Evolutionary conservation across 768 basidiomycete genomes (phyloP).

Genomic region (Podaxis sp.): DNA sequence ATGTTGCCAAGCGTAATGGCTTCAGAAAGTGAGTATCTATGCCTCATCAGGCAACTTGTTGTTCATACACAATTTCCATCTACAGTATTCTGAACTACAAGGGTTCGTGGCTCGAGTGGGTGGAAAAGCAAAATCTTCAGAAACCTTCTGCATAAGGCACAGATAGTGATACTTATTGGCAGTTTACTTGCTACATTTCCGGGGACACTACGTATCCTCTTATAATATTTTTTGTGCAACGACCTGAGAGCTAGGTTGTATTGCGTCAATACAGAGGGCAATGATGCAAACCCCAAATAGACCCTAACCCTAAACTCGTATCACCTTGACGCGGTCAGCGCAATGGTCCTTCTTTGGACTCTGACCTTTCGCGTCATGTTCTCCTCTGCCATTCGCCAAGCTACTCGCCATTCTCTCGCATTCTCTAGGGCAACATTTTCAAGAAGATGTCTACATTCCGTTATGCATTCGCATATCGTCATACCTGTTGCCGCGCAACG

Average conservation of each 20-base stretch:
- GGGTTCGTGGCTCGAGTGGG: constrained; percentile 90
- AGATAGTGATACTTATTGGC: neutral
- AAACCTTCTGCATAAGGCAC: constrained; percentile 4
- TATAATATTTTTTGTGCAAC: neutral
- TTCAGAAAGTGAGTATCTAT: constrained; percentile 61
- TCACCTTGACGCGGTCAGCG: constrained; percentile 8
- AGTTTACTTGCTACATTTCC: neutral
- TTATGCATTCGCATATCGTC: neutral
- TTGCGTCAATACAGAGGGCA: neutral
- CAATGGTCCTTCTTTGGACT: neutral
- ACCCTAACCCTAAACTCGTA: constrained; percentile 26
- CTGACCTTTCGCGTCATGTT: constrained; percentile 18
- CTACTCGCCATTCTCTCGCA: constrained; percentile 20
- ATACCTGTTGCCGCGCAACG: neutral
- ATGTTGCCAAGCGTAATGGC: constrained; percentile 78
- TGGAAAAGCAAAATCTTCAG: constrained; percentile 42
- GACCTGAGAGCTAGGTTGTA: neutral
- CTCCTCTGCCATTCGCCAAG: constrained; percentile 21
- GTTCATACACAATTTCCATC: neutral
- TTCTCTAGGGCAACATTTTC: neutral
- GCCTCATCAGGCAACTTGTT: neutral
- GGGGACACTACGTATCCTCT: neutral
- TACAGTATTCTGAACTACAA: constrained; percentile 67
- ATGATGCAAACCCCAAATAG: neutral
- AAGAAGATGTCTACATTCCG: neutral